Conservation (phyloP, 2,329 filamentous ascomycete genomes). For the Sarocladium brachiariae region DNA sequence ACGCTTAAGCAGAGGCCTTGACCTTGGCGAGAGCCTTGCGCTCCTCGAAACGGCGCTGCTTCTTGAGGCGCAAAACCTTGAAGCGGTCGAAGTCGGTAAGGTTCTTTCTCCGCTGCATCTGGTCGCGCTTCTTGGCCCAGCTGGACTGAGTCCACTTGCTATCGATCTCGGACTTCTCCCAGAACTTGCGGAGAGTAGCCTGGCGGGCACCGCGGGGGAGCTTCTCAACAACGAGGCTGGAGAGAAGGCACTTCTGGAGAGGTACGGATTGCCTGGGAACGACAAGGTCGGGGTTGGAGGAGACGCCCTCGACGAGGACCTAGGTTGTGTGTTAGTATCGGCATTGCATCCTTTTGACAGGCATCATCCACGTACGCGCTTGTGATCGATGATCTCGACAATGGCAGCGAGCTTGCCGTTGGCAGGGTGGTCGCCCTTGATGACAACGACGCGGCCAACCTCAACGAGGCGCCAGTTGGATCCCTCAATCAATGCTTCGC, state of each 20-base stretch:
- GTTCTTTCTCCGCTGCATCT: conserved; percentile 78
- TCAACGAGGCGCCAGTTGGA: conserved; percentile 94
- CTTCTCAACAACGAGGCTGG: conserved; percentile 78
- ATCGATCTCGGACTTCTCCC: conserved; percentile 89
- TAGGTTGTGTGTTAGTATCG: conserved; percentile 32
- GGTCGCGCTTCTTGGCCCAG: conserved; percentile 90
- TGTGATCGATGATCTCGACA: conserved; percentile 99
- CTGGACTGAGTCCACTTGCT: conserved; percentile 84
- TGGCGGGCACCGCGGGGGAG: conserved; percentile 80
- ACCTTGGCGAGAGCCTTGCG: conserved; percentile 94
- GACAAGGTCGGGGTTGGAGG: conserved; percentile 68
- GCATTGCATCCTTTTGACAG: background rate
- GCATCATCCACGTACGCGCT: conserved; percentile 72
- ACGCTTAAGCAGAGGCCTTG: conserved; percentile 66
- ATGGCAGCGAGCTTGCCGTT: conserved; percentile 85
- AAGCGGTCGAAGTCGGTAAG: conserved; percentile 99
- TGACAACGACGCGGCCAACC: conserved; percentile 93
- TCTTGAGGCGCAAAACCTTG: conserved; percentile 99
- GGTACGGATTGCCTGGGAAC: conserved; percentile 82
- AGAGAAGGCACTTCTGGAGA: conserved; percentile 80
- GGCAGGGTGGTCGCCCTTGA: conserved; percentile 72
- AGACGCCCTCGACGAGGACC: conserved; percentile 95
- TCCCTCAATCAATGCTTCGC: conserved; percentile 74
- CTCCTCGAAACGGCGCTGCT: conserved; percentile 98
- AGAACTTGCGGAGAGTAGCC: conserved; percentile 75